Conservation (phyloP, 1,284 basidiomycete species). For the Marasmius fiardii region DNA sequence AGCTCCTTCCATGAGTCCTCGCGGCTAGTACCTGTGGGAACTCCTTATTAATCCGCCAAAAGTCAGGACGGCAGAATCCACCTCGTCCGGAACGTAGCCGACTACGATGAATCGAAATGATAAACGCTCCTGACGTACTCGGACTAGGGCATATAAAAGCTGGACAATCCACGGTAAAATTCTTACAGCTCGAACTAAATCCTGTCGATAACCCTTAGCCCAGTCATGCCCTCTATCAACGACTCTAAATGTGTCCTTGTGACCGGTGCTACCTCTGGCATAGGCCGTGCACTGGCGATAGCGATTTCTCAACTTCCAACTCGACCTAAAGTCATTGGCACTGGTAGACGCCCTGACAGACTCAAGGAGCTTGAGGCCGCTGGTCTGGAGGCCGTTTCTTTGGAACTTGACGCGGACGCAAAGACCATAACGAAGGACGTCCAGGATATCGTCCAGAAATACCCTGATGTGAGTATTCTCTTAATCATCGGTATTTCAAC, state of each 20-base stretch:
- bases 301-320: constrained; percentile 46
- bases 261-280: constrained; percentile 60
- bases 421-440: constrained; percentile 38
- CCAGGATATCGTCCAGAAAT: constrained; percentile 34
- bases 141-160: no score
- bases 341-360: constrained; percentile 50
- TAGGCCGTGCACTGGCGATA: constrained; percentile 58
- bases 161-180: no score
- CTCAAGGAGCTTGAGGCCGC: constrained; percentile 40
- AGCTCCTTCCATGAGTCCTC: no score
- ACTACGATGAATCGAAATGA: no score
- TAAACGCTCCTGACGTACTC: no score
- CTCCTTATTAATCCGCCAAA: no score
- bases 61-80: no score
- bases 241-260: constrained; percentile 56
- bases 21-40: no score
- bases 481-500: background rate
- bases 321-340: constrained; percentile 50
- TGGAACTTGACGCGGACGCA: constrained; percentile 41
- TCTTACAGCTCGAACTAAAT: no score
- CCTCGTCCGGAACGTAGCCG: no score
- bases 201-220: no score
- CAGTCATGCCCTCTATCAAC: constrained; percentile 43
- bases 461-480: constrained; percentile 48
- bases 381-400: constrained; percentile 37